Percentiles rank a stretch among this genome's conserved stretches.
Conservation (phyloP, 441 rosid species). For the Syzygium syzygioides region DNA sequence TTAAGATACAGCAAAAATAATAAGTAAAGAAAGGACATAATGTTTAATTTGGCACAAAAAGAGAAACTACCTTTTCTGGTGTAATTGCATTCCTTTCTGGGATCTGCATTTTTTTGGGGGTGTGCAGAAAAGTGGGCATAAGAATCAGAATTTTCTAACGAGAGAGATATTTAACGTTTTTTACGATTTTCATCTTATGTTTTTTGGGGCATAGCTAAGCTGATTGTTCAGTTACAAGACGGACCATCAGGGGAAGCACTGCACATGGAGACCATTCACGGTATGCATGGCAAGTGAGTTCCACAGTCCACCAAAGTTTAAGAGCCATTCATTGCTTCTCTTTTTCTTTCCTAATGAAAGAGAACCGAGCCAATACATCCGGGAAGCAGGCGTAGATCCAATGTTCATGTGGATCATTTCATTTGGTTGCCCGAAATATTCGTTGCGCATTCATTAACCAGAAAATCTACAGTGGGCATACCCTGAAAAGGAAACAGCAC, state of each 20-base stretch:
- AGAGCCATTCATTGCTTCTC: background rate
- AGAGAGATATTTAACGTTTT: no score
- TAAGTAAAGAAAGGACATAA: background rate
- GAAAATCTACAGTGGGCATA: background rate
- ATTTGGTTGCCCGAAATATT: background rate
- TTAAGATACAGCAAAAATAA: background rate
- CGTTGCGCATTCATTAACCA: background rate
- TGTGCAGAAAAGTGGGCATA: background rate
- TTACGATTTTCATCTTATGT: background rate
- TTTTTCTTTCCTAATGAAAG: no score
- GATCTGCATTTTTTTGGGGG: background rate
- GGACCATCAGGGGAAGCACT: background rate
- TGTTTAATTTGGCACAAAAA: background rate
- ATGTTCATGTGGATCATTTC: background rate
- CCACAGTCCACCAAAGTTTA: background rate
- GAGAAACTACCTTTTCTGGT: background rate
- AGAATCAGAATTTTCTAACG: background rate
- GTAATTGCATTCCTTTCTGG: background rate
- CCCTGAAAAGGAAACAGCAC: background rate
- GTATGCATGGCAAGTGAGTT: background rate
- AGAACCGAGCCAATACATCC: no score
- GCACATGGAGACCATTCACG: background rate
- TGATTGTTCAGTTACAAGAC: background rate
- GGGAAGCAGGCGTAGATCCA: no score
- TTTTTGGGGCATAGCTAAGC: background rate